phyloP scores from a whole-genome alignment of 1,284 basidiomycete species.

The Moesziomyces parantarcticus region DNA sequence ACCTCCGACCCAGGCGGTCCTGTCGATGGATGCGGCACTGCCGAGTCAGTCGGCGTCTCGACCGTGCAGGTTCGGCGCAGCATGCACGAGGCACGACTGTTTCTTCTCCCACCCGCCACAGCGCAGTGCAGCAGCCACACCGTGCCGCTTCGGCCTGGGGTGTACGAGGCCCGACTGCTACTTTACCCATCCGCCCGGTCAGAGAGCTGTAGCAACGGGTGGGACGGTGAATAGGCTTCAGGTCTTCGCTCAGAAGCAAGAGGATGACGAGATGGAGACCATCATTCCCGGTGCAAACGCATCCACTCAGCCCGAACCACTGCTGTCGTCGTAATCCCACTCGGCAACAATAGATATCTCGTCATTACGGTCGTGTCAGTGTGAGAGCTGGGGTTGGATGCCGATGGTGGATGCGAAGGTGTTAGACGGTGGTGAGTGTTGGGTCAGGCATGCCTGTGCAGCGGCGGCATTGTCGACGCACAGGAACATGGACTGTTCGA shows the following conservation, averaged over 20 bases:
- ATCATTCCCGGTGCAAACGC: constrained; percentile 16
- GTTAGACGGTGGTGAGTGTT: no score
- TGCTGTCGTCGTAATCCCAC: no score
- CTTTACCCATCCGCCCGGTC: constrained; percentile 34
- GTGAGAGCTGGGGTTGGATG: no score
- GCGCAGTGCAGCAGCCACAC: not conserved
- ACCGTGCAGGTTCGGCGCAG: constrained; percentile 50
- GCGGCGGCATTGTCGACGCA: no score
- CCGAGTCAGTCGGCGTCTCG: constrained; percentile 12
- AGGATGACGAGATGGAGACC: constrained; percentile 29
- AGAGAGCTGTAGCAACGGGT: constrained; percentile 1
- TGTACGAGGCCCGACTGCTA: constrained; percentile 43
- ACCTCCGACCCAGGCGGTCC: not conserved
- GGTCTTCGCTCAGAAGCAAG: constrained; percentile 6
- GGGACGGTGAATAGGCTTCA: constrained; percentile 15
- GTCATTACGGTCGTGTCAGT: no score
- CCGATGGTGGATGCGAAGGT: no score
- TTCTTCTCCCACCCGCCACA: constrained; percentile 51
- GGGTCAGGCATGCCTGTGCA: no score
- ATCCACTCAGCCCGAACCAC: no score
- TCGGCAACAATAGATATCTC: no score
- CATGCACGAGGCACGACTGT: constrained; percentile 51
- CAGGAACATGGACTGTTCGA: no score
- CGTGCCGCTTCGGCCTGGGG: constrained; percentile 43
- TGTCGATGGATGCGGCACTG: constrained; percentile 27